Conservation (phyloP, 257 asterid genomes). For the Fraxinus cuspidata region DNA sequence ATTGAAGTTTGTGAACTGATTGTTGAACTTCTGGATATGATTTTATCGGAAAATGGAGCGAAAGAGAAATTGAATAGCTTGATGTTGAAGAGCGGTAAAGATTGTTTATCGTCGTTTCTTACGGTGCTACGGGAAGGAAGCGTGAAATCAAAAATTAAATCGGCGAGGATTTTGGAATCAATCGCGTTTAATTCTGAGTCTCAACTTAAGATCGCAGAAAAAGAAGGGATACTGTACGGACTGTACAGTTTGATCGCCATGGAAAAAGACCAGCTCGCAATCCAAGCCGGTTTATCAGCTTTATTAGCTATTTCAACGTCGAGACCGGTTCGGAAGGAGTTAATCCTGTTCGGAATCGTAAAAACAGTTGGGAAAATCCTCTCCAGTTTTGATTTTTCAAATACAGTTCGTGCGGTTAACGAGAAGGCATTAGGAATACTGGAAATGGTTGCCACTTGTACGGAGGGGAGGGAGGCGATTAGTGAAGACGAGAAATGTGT, state of each 20-base stretch:
- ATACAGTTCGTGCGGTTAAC: conserved; percentile 30
- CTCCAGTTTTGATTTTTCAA: conserved; percentile 33
- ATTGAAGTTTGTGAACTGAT: conserved; percentile 51
- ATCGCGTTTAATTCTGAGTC: conserved; percentile 64
- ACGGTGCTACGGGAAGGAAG: conserved; percentile 50
- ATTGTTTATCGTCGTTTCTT: conserved; percentile 42
- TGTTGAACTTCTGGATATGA: conserved; percentile 52
- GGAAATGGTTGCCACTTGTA: conserved; percentile 61
- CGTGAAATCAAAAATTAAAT: conserved; percentile 51
- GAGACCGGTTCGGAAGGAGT: conserved; percentile 63
- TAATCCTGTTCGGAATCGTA: conserved; percentile 66
- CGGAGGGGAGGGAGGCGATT: conserved; percentile 79
- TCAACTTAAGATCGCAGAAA: conserved; percentile 51
- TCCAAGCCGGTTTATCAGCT: conserved; percentile 61
- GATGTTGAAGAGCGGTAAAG: conserved; percentile 39
- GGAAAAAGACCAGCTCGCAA: conserved; percentile 35
- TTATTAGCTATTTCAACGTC: conserved; percentile 53
- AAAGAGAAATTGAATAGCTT: conserved; percentile 44
- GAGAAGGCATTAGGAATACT: conserved; percentile 55
- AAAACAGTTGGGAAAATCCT: conserved; percentile 47
- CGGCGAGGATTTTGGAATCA: conserved; percentile 54
- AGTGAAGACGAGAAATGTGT: conserved; percentile 56
- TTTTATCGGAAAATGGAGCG: conserved; percentile 44
- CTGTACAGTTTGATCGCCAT: conserved; percentile 41
- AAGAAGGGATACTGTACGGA: conserved; percentile 47